Evolutionary conservation across 2,329 filamentous ascomycete species (phyloP), one percentile per base, ranked within the genome.

Genomic region (Metarhizium brunneum): DNA sequence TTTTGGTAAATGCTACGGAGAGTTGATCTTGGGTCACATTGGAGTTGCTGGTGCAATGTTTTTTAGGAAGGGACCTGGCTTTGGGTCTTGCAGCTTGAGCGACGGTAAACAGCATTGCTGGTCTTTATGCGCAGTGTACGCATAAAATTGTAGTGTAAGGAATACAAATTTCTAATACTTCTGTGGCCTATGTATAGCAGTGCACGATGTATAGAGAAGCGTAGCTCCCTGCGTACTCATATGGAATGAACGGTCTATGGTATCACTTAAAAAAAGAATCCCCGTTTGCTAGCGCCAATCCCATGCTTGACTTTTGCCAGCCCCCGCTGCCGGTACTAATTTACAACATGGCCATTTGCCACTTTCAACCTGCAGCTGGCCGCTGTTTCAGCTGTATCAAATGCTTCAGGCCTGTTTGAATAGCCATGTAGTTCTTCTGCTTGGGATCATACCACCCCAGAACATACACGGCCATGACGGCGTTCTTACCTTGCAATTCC

Each of bases 401-500:
- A 43, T 76, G 71, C 61, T 74, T 73, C 18, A 80, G 61, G n/a
- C 66, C 63, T 49, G 77, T 69, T 47, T 79, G 63, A 14, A 72
- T 66, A 35, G 63, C 63, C 58, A 69, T 72, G 53, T 73, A 81
- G 49, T 68, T 70, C 58, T 73, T 72, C 45, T 73, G 75, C 64
- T 81, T 78, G 1, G 82, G 81, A 62, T 85, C 75, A 66, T 80
- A 85, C 66, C 76, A 81, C 2, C 73, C 77, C 11, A 67, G 57
- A 2, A 81, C 79, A 57, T 82, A 77, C 13, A 84, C 68, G 2
- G 75, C 73, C 54, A 84, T 64, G 52, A 71, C 70, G 1, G 74
- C 74, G 25, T 67, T 73, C 2, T 75, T 65, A 2, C 78, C 73
- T 45, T 76, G 70, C 2, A 84, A 56, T 58, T 83, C 78, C 2